Base-by-base conservation (phyloP, 768 basidiomycete genomes). In the Suillus brevipes region DNA sequence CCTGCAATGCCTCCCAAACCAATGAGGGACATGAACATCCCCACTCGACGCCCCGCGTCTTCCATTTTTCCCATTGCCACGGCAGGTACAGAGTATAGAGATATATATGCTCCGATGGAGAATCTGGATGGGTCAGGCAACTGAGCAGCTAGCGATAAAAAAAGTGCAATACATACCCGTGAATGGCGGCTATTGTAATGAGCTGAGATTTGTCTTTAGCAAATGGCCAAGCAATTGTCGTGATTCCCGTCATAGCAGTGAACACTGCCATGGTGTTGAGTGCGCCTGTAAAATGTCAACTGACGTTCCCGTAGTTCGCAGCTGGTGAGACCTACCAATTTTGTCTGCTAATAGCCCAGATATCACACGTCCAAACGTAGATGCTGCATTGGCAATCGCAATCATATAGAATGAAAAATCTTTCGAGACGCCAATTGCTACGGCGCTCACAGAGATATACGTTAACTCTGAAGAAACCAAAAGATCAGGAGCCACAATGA, bases 181-280 rank as follows among this genome's bases (percentile, higher is more conserved):
- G 92, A 16, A 88, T 66, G 7, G 90, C 70, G 0, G 85, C 80
- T 45, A 92, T 72, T 7, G 76, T 83, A 4, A 90, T 80, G 34
- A 88, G 78, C 0, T 80, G 77, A 0, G 73, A 78, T 59, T 83
- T 68, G 31, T 72, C 80, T 47, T 70, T 75, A 0, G 83, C 83
- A 71, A 85, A 89, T 1, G 92, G 92, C 93, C 92, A 94, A 3
- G 79, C 78, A 67, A 86, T 86, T 0, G 91, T 90, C 49, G 88
- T 69, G 36, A 86, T 73, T 0, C 83, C 89, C 0, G 87, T 84
- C 0, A 84, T 40, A 23, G 81, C 62, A 0, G 85, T 88, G 42
- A 87, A 85, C 0, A 90, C 87, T 12, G 82, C 83, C 81, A 92
- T 88, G 37, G 89, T 78, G 66, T 89, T 93, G 67, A 92, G 78